Evolutionary conservation across 805 yeast genomes (phyloP).

Genomic region (Pichia paraexigua): DNA sequence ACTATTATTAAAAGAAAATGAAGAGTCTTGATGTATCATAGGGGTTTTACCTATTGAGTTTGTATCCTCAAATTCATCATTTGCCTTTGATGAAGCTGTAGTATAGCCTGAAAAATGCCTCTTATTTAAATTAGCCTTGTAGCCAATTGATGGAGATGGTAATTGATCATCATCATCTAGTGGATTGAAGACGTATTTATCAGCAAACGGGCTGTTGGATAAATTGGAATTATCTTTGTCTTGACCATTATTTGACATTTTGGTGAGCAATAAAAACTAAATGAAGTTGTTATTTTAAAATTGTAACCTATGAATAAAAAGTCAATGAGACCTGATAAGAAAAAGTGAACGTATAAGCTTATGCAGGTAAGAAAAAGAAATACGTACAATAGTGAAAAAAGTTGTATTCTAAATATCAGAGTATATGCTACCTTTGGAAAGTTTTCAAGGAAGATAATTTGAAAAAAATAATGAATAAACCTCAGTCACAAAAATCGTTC

Average conservation of each 20-base stretch:
- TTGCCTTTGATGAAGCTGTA: conserved; percentile 9
- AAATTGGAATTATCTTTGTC: background rate
- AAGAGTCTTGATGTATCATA: conserved; percentile 14
- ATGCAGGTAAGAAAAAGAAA: background rate
- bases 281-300: background rate
- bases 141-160: conserved; percentile 12
- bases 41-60: conserved; percentile 21
- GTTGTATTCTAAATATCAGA: background rate
- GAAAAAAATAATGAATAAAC: background rate
- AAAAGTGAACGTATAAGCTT: no score
- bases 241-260: conserved; percentile 1
- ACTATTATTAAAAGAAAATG: conserved; percentile 8
- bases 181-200: conserved; percentile 11
- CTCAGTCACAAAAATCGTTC: background rate
- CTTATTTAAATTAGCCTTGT: conserved; percentile 8
- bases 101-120: conserved; percentile 15
- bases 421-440: background rate
- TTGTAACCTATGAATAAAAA: background rate
- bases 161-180: conserved; percentile 3
- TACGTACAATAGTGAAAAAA: background rate
- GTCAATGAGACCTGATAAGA: background rate
- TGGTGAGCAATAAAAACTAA: background rate
- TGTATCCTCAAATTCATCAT: conserved; percentile 14
- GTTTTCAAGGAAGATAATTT: background rate
- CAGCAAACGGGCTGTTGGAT: conserved; percentile 18